Percentiles rank a stretch among this genome's conserved stretches.
phyloP scores from a whole-genome alignment of 441 rosid genomes.

The Corymbia citriodora region DNA sequence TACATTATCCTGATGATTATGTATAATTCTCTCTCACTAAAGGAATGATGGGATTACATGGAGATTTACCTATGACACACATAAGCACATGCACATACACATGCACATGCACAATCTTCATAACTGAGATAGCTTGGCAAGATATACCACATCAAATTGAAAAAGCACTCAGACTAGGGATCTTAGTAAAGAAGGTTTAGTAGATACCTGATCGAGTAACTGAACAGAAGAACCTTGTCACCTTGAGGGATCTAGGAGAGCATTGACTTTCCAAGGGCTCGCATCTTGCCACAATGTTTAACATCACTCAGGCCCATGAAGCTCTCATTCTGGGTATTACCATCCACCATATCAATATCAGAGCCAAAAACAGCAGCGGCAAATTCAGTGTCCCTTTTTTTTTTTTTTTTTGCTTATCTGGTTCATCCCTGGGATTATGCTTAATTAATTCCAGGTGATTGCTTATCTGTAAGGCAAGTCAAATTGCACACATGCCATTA shows the following conservation, averaged over 20 bases:
- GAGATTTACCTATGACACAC: not conserved
- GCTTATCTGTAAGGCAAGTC: slow-evolving; percentile 46
- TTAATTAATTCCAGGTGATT: slow-evolving; percentile 94
- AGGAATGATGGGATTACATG: not conserved
- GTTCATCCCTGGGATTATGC: slow-evolving; percentile 85
- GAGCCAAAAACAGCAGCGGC: slow-evolving; percentile 75
- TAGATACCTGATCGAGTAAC: slow-evolving; percentile 84
- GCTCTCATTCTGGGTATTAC: slow-evolving; percentile 58
- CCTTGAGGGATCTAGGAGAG: slow-evolving; percentile 73
- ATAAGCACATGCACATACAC: not conserved
- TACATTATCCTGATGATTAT: not conserved
- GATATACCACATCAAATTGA: not conserved
- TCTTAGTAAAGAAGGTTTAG: not conserved
- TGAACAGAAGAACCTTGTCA: slow-evolving; percentile 89
- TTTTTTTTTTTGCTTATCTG: slow-evolving; percentile 78
- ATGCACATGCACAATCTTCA: not conserved
- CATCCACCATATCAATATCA: slow-evolving; percentile 80
- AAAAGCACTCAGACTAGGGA: not conserved
- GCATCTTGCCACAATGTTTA: slow-evolving; percentile 93
- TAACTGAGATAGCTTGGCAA: not conserved
- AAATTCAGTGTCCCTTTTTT: slow-evolving; percentile 90
- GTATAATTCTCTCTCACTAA: not conserved
- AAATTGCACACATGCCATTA: not conserved
- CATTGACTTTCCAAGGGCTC: slow-evolving; percentile 78
- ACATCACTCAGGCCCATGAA: slow-evolving; percentile 85